A percentile compares a stretch with the other conserved stretches of the same genome.
Evolutionary conservation across 1,139 yeast genomes (phyloP).

Genomic region (Candida buenavistaensis): DNA sequence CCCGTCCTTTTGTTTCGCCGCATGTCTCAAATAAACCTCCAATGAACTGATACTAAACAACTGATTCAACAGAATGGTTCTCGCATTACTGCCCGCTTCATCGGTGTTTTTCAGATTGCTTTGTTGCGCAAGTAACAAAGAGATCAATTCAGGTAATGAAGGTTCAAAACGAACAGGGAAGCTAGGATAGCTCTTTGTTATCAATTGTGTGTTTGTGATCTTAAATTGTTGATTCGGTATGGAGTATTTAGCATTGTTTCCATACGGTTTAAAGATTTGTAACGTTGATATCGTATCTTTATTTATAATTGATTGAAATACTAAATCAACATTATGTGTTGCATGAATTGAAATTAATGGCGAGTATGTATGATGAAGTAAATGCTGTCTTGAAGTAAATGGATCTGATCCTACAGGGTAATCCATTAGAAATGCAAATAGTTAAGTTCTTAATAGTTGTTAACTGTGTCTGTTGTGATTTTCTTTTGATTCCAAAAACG

Average conservation of each 20-base stretch:
- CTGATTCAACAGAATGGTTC: slow-evolving; percentile 21
- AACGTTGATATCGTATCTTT: slow-evolving; percentile 33
- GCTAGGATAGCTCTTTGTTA: slow-evolving; percentile 43
- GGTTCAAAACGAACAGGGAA: slow-evolving; percentile 49
- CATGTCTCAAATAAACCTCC: slow-evolving; percentile 31
- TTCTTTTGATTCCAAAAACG: background rate
- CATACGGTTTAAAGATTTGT: slow-evolving; percentile 41
- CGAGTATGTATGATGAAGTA: slow-evolving; percentile 52
- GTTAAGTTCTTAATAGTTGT: no score
- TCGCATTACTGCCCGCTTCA: slow-evolving; percentile 7
- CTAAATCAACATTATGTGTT: slow-evolving; percentile 50
- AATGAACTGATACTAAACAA: slow-evolving; percentile 43
- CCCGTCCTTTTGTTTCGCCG: slow-evolving; percentile 10
- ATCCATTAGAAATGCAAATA: no score
- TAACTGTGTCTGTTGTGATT: background rate
- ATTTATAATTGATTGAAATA: slow-evolving; percentile 36
- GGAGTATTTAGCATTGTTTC: slow-evolving; percentile 48
- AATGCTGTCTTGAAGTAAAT: slow-evolving; percentile 41
- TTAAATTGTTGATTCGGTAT: slow-evolving; percentile 37
- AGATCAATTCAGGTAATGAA: slow-evolving; percentile 39
- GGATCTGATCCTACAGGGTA: slow-evolving; percentile 46
- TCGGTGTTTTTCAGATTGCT: slow-evolving; percentile 2
- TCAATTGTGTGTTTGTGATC: slow-evolving; percentile 42
- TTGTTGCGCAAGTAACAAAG: slow-evolving; percentile 26
- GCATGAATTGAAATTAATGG: slow-evolving; percentile 60